A percentile compares a stretch with the other conserved stretches of the same genome.
Conservation (phyloP, 257 asterid species). For the Penstemon barbatus region DNA sequence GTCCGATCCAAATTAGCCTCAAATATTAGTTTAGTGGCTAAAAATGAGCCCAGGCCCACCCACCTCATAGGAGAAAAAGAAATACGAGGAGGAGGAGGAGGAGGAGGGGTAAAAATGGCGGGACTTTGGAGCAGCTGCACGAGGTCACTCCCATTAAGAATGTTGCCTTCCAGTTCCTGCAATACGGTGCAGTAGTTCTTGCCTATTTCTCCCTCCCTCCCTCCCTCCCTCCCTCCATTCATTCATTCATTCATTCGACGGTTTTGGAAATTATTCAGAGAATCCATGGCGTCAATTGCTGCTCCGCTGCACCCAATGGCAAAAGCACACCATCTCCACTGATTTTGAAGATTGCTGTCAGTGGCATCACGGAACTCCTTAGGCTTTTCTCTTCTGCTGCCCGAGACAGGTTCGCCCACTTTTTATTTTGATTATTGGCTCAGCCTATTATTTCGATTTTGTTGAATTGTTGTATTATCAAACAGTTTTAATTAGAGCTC, state of each 20-base stretch:
- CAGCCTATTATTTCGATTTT: too few species aligned
- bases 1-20: too few species aligned
- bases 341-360: constrained; percentile 60
- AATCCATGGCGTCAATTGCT: constrained; percentile 42
- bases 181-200: constrained; percentile 7
- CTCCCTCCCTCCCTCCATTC: not conserved
- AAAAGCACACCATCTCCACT: constrained; percentile 46
- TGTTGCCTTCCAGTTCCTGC: constrained; percentile 20
- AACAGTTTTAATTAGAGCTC: too few species aligned
- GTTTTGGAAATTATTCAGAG: constrained; percentile 29
- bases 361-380: constrained; percentile 61
- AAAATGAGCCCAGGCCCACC: not conserved
- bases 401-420: constrained; percentile 31
- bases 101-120: constrained; percentile 23
- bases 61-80: not conserved
- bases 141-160: constrained; percentile 13
- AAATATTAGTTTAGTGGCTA: not conserved
- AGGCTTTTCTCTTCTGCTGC: constrained; percentile 48
- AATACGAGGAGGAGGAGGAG: not conserved
- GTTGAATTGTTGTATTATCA: too few species aligned
- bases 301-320: constrained; percentile 45
- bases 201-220: not conserved
- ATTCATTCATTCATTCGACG: not conserved
- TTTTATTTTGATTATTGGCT: not conserved
- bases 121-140: constrained; percentile 26